Base-by-base conservation (phyloP, 257 asterid species). In the Petrea volubilis region DNA sequence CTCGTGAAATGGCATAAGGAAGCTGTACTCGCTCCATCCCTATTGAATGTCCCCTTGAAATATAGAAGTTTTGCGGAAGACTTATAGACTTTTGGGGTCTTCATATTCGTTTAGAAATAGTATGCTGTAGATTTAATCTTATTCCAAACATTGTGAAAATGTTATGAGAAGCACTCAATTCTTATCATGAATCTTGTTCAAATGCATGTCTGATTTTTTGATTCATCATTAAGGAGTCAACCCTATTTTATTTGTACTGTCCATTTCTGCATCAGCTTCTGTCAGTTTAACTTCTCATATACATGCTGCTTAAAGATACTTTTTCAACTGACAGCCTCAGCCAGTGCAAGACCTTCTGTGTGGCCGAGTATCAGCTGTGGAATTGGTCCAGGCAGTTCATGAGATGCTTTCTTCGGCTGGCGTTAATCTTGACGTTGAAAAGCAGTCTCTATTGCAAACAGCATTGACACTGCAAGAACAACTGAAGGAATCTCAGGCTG, bases 321-420 rank as follows among this genome's bases (percentile, higher is more conserved):
- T 36, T 23, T 60, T 40, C 33, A 44, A 56, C 61, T 80, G 56
- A 75, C 86, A 84, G 84, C 82, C 64, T 63, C 88, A 83, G 75
- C 89, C 85, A 18, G 76, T 78, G 80, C 82, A 82, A 61, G 95
- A 91, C 72, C 95, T 88, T 67, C 92, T 88, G 80, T 85, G 57
- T 70, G 98, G 98, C 44, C 83, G 83, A 40, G 98, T 93, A 59
- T 88, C 98, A 57, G 90, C 97, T 60, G 83, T 88, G 50, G 98
- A 93, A 83, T 82, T 93, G 70, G 97, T 93, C 67, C 96, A 87
- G 79, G 97, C 98, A 49, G 97, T 93, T 73, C 95, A 87, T 77
- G 98, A 93, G 74, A 88, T 93, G 98, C 97, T 93, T 79, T 87
- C 88, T 72, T 86, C 97, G 21, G 98, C 96, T 69, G 98, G 97